Base-by-base conservation (phyloP, 805 yeast genomes). In the Naumovozyma baii region DNA sequence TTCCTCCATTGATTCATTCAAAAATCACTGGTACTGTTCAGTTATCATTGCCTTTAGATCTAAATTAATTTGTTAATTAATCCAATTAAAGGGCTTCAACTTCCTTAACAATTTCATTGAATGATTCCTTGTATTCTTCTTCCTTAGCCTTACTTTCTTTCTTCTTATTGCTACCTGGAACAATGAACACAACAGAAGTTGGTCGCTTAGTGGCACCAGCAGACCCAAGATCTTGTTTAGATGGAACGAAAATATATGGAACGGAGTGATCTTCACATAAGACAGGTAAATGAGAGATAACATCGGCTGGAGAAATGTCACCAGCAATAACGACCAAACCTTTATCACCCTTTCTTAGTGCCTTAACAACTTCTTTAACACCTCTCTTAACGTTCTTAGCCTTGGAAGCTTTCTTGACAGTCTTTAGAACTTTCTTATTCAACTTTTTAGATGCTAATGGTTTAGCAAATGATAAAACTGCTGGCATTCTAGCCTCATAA, bases 151-250 rank as follows among this genome's bases (percentile, higher is more conserved):
- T 74, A 43, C 69, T 73, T 52, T 77, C 80, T 64, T 80, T 82
- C 70, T 79, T 82, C 57, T 83, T 74, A 44, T 88, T 87, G 41
- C 95, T 94, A 42, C 95, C 95, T 54, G 99, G 98, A 40, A 88
- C 92, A 53, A 92, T 76, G 86, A 92, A 85, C 22, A 92, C 95
- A 63, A 95, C 88, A 30, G 96, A 86, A 30, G 99, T 92, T 52
- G 98, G 97, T 73, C 99, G 83, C 73, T 92, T 92, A 42, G 98
- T 92, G 46, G 96, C 95, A 60, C 97, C 97, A 18, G 99, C 98
- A 47, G 95, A 83, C 28, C 99, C 99, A 50, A 92, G 75, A 61
- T 92, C 97, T 70, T 92, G 96, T 68, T 92, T 92, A 37, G 96
- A 87, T 55, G 98, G 98, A 47, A 92, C 77, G 66, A 92, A 92